A percentile compares a stretch with the other conserved stretches of the same genome.
Evolutionary conservation across 345 rosid species (phyloP).

Genomic region (Citrus mangshanensis): DNA sequence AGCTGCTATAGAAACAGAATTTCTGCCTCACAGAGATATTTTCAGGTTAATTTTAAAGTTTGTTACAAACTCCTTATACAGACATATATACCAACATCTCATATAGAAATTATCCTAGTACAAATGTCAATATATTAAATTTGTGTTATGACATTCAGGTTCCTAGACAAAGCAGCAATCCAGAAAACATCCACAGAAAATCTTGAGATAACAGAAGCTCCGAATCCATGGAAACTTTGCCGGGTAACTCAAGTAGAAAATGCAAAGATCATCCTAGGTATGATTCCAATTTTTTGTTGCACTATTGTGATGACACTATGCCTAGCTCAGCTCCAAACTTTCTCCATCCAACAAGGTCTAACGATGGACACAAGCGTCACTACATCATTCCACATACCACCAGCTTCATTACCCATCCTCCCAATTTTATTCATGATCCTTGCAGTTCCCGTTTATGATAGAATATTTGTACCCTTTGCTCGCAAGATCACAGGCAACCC

Average conservation of each 20-base stretch:
- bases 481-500: constrained; percentile 43
- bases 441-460: constrained; percentile 45
- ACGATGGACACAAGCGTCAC: constrained; percentile 48
- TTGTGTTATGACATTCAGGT: constrained; percentile 23
- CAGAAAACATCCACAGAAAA: constrained; percentile 14
- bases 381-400: constrained; percentile 41
- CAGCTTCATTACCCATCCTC: constrained; percentile 54
- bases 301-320: constrained; percentile 60
- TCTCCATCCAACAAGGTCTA: constrained; percentile 48
- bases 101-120: not conserved
- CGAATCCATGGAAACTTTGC: constrained; percentile 57
- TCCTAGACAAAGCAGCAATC: constrained; percentile 62
- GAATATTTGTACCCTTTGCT: constrained; percentile 35
- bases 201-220: constrained; percentile 8
- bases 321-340: constrained; percentile 54
- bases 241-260: constrained; percentile 62
- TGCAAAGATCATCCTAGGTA: constrained; percentile 46
- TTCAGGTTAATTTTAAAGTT: constrained; percentile 28
- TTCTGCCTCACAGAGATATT: constrained; percentile 43
- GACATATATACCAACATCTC: not conserved
- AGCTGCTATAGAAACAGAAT: constrained; percentile 34
- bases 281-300: constrained; percentile 53
- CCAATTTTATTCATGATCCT: constrained; percentile 40
- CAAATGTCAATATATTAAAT: too few relatives aligned
- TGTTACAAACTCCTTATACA: not conserved